Percentiles rank a stretch among this genome's conserved stretches.
phyloP scores from a whole-genome alignment of 129 eudicot genomes.

The Flaveria sonorensis region DNA sequence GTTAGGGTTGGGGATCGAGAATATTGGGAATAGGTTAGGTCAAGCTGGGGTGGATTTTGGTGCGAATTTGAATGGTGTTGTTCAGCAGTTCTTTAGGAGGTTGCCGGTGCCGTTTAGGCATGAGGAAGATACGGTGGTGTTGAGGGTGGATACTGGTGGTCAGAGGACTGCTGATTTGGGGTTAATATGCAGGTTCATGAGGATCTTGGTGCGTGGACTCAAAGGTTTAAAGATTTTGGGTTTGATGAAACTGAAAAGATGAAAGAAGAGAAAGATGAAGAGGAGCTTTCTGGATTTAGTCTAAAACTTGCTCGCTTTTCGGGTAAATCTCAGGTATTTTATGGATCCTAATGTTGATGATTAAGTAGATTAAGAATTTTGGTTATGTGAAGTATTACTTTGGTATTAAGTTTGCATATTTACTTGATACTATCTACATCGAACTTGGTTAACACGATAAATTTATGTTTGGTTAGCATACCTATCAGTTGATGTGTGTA shows the following conservation, averaged over 20 bases:
- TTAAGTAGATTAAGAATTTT: background rate
- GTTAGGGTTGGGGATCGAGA: conserved; percentile 64
- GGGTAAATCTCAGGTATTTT: conserved; percentile 75
- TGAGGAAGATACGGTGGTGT: conserved; percentile 39
- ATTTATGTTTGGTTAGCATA: background rate
- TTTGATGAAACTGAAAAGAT: conserved; percentile 48
- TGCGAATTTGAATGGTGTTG: conserved; percentile 69
- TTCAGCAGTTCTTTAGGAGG: conserved; percentile 63
- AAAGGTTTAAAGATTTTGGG: conserved; percentile 58
- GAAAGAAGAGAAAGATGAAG: conserved; percentile 50
- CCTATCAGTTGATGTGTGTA: too few species aligned
- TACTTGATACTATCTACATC: background rate
- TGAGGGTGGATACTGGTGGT: conserved; percentile 33
- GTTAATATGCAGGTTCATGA: conserved; percentile 53
- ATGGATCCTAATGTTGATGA: background rate
- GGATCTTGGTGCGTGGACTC: conserved; percentile 68
- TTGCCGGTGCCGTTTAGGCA: conserved; percentile 61
- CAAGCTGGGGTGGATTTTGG: conserved; percentile 93
- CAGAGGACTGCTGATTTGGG: conserved; percentile 43
- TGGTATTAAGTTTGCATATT: background rate
- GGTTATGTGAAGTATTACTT: background rate
- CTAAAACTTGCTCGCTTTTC: conserved; percentile 50
- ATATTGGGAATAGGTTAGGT: conserved; percentile 78
- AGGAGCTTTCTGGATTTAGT: conserved; percentile 51
- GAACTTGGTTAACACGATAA: background rate